Conservation (phyloP, 2,329 filamentous ascomycete species). For the Xylaria sp. region DNA sequence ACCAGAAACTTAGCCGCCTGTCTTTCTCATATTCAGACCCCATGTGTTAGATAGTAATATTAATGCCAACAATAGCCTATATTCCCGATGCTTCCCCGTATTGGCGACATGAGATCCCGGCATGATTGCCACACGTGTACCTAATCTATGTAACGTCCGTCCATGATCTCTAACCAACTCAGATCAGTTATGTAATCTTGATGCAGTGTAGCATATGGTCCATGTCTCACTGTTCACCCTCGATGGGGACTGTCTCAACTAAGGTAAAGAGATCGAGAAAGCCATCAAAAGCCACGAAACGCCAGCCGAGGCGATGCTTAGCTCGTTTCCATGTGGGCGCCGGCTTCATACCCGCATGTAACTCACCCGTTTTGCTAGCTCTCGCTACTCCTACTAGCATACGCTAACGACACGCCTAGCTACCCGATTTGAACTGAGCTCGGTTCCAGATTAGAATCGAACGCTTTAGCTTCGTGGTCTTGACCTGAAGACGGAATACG, state of each 20-base stretch:
- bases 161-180: not conserved
- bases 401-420: not conserved
- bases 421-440: not conserved
- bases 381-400: not conserved
- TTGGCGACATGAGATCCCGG: not conserved
- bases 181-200: not conserved
- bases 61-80: not conserved
- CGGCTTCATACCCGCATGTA: conserved; percentile 13
- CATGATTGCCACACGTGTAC: not conserved
- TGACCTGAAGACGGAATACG: not conserved
- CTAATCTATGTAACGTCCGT: not conserved
- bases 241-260: not conserved
- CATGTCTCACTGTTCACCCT: conserved; percentile 15
- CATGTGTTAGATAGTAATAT: not conserved
- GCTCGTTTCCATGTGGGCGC: conserved; percentile 8
- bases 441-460: conserved; percentile 6
- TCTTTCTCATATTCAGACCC: not conserved
- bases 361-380: conserved; percentile 15
- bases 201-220: conserved; percentile 15
- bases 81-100: not conserved
- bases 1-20: not conserved
- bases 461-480: conserved; percentile 2
- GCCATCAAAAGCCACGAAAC: conserved; percentile 23
- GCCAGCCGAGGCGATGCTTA: conserved; percentile 14
- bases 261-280: conserved; percentile 16